Evolutionary conservation across 345 rosid genomes (phyloP).

Genomic region (Lepidium africanum): DNA sequence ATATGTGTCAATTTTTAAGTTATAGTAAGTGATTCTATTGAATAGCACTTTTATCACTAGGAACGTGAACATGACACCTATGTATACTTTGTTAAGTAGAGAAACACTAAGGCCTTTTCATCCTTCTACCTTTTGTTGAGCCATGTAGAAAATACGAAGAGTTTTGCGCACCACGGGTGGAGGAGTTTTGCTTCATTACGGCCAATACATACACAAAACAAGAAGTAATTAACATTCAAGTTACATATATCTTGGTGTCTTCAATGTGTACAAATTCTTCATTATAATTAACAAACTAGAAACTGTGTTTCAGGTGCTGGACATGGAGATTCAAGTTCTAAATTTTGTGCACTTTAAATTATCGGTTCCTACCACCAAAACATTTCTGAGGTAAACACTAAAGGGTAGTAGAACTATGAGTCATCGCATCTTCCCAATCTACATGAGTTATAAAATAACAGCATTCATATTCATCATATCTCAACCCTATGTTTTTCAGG

Average conservation of each 20-base stretch:
- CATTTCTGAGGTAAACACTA: constrained; percentile 70
- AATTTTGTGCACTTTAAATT: constrained; percentile 65
- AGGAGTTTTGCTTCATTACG: constrained; percentile 91
- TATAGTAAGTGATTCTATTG: not conserved
- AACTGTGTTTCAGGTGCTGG: constrained; percentile 63
- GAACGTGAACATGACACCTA: not conserved
- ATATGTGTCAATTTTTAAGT: not conserved
- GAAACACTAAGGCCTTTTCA: constrained; percentile 9
- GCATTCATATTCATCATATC: not conserved
- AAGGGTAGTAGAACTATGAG: not conserved
- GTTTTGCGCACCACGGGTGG: constrained; percentile 73
- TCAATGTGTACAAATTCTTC: constrained; percentile 8
- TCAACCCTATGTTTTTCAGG: constrained; percentile 38
- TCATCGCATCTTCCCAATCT: not conserved
- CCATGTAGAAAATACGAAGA: constrained; percentile 84
- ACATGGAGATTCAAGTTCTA: constrained; percentile 72
- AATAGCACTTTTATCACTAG: not conserved
- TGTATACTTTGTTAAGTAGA: constrained; percentile 1
- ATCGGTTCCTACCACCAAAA: constrained; percentile 72
- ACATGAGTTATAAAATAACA: not conserved
- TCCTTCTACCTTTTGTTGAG: constrained; percentile 16
- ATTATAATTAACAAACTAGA: constrained; percentile 5
- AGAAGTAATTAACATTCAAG: constrained; percentile 44
- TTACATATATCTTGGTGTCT: not conserved
- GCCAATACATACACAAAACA: constrained; percentile 76